Evolutionary conservation across 176 grass and related monocot genomes (phyloP).

Genomic region (Chrysopogon serrulatus): DNA sequence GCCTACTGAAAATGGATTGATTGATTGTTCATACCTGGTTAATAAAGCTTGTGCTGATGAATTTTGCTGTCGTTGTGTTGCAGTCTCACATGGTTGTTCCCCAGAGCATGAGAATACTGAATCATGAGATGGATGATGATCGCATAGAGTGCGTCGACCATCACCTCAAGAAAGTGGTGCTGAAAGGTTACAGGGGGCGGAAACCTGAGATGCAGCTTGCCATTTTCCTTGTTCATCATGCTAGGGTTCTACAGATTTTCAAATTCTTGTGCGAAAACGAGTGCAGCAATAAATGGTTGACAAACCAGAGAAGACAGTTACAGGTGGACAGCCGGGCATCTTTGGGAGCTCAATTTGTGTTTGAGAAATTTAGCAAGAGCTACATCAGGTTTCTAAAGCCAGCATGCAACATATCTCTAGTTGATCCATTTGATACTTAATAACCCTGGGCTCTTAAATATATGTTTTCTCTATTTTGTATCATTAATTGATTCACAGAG

Average conservation of each 20-base stretch:
- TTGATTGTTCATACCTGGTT: background rate
- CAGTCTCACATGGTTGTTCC: slow-evolving; percentile 32
- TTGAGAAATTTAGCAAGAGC: slow-evolving; percentile 5
- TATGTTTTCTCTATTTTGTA: background rate
- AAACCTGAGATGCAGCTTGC: slow-evolving; percentile 30
- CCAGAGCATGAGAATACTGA: background rate
- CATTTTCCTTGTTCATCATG: slow-evolving; percentile 21
- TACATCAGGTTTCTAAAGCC: background rate
- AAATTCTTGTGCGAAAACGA: slow-evolving; percentile 29
- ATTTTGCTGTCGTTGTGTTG: background rate
- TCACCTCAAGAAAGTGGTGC: slow-evolving; percentile 33
- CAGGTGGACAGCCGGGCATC: slow-evolving; percentile 11
- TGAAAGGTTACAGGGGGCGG: slow-evolving; percentile 26
- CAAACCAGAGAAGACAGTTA: background rate
- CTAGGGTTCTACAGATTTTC: slow-evolving; percentile 32
- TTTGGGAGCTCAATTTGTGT: slow-evolving; percentile 22
- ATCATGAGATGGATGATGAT: background rate
- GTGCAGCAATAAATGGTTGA: slow-evolving; percentile 13
- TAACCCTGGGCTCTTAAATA: background rate
- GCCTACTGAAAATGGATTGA: background rate
- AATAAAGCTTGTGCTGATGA: background rate
- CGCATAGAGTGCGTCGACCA: slow-evolving; percentile 22
- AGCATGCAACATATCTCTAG: slow-evolving; percentile 33
- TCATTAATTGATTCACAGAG: background rate
- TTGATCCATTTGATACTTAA: slow-evolving; percentile 32